phyloP scores from a whole-genome alignment of 73 alveolate species.

The Urostyla sp. region DNA sequence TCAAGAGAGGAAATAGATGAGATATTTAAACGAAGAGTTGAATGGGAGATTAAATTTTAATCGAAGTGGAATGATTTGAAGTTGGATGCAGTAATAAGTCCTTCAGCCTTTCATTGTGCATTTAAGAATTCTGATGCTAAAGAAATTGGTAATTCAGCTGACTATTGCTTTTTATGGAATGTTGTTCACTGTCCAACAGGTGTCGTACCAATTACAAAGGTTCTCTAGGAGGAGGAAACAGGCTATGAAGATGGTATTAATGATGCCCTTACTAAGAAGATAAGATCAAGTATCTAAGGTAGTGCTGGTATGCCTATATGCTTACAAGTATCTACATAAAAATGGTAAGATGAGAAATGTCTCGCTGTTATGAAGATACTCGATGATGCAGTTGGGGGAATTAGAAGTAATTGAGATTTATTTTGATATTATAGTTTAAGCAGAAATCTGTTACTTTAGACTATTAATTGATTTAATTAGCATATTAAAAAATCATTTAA shows the following conservation, averaged over 20 bases:
- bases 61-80: conserved; percentile 7
- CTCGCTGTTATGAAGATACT: conserved; percentile 73
- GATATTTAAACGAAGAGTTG: neutral
- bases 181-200: conserved; percentile 53
- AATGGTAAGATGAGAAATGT: conserved; percentile 79
- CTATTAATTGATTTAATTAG: too few relatives aligned
- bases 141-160: neutral
- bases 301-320: conserved; percentile 85
- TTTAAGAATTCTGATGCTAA: neutral
- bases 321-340: conserved; percentile 73
- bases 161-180: neutral
- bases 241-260: conserved; percentile 60
- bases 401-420: too few relatives aligned
- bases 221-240: conserved; percentile 60
- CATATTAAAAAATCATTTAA: too few relatives aligned
- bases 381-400: neutral
- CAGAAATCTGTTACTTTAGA: too few relatives aligned
- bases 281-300: conserved; percentile 50
- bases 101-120: conserved; percentile 11
- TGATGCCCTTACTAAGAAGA: neutral
- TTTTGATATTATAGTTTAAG: too few relatives aligned
- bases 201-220: conserved; percentile 51
- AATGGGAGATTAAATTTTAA: neutral
- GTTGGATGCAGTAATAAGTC: conserved; percentile 26
- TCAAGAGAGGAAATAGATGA: conserved; percentile 5